phyloP scores from a whole-genome alignment of 192 early-diverging fungal genomes.

The Gonapodya prolifera region DNA sequence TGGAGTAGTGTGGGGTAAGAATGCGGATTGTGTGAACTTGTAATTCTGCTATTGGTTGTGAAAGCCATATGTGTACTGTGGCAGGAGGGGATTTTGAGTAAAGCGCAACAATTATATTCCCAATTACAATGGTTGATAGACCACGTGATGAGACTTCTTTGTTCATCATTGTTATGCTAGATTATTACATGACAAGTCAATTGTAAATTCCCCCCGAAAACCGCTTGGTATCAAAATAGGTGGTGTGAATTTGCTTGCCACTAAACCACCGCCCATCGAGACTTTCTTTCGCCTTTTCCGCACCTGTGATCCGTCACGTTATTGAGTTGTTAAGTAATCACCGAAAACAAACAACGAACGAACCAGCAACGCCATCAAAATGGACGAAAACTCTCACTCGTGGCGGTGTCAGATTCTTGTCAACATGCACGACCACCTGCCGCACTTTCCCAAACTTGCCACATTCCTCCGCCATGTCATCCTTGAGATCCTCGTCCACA shows the following conservation, averaged over 20 bases:
- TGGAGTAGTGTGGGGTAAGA: too few relatives aligned
- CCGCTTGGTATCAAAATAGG: constrained; percentile 39
- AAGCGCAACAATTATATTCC: too few relatives aligned
- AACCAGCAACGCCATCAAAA: constrained; percentile 41
- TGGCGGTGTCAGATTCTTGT: constrained; percentile 23
- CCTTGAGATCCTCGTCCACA: constrained; percentile 67
- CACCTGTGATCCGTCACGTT: constrained; percentile 21
- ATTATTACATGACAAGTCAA: too few relatives aligned
- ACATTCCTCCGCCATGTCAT: constrained; percentile 73
- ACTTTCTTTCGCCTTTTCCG: constrained; percentile 43
- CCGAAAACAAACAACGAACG: constrained; percentile 6
- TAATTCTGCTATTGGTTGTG: too few relatives aligned
- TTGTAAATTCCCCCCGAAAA: constrained; percentile 19
- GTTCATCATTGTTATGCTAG: too few relatives aligned
- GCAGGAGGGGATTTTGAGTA: too few relatives aligned
- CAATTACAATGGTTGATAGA: too few relatives aligned
- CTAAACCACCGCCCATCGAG: constrained; percentile 77
- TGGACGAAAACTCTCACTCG: constrained; percentile 61
- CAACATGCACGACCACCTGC: constrained; percentile 48
- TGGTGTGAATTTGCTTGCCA: constrained; percentile 54
- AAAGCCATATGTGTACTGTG: too few relatives aligned
- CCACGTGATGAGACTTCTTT: too few relatives aligned
- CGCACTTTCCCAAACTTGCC: constrained; percentile 61
- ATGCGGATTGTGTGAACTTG: too few relatives aligned
- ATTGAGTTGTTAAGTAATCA: constrained; percentile 7